phyloP scores from a whole-genome alignment of 805 yeast genomes.

The Zygoascus bituminiphila region DNA sequence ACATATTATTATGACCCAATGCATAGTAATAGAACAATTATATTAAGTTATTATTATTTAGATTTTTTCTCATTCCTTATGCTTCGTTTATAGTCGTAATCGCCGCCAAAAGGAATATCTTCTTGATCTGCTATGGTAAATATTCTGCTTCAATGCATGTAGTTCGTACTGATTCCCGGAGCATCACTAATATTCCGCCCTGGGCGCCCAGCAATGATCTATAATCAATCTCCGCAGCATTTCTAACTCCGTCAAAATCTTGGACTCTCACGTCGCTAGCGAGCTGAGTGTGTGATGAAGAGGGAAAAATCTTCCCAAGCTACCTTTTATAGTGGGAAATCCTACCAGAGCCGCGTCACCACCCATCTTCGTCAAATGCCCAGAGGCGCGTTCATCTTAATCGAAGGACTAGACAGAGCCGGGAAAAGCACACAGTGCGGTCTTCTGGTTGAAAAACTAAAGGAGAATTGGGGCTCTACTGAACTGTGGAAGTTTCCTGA shows the following conservation, averaged over 20 bases:
- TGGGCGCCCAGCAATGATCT: constrained; percentile 31
- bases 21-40: not conserved
- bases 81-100: not conserved
- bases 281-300: constrained; percentile 14
- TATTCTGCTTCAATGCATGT: constrained; percentile 15
- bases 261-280: not conserved
- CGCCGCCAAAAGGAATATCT: not conserved
- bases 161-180: constrained; percentile 31
- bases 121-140: not conserved
- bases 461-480: constrained; percentile 29
- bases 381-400: constrained; percentile 69
- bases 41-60: not conserved
- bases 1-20: not conserved
- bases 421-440: constrained; percentile 85
- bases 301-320: constrained; percentile 9
- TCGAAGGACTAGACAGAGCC: constrained; percentile 92
- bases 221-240: constrained; percentile 18
- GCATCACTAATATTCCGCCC: constrained; percentile 23
- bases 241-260: not conserved
- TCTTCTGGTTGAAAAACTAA: constrained; percentile 29
- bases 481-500: constrained; percentile 77
- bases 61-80: not conserved
- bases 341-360: not conserved
- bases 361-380: constrained; percentile 8
- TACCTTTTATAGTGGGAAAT: not conserved